Evolutionary conservation across 2,329 filamentous ascomycete species (phyloP).

Genomic region (Ascochyta pisi): DNA sequence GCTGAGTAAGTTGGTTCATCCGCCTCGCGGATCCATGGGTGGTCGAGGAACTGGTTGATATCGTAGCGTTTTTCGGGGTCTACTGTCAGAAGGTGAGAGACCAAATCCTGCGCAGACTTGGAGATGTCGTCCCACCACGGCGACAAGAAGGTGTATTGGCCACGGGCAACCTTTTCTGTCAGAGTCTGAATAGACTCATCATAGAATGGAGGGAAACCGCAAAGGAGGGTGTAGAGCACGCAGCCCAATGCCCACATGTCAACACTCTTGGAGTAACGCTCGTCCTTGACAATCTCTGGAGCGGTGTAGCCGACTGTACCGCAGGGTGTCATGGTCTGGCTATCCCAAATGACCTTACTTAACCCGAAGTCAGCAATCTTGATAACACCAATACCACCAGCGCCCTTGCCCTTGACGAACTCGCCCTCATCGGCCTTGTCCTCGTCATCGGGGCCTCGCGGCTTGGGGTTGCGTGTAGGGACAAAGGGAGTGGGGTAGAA

Average conservation of each 20-base stretch:
- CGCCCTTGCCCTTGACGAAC: constrained; percentile 79
- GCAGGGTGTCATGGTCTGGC: constrained; percentile 98
- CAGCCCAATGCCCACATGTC: constrained; percentile 99
- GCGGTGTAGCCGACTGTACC: constrained; percentile 98
- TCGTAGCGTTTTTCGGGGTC: constrained; percentile 95
- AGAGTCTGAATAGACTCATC: constrained; percentile 97
- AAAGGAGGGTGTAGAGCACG: constrained; percentile 94
- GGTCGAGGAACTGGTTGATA: constrained; percentile 89
- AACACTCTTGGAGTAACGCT: constrained; percentile 97
- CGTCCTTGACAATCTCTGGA: constrained; percentile 98
- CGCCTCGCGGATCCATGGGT: constrained; percentile 86
- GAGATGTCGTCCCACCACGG: constrained; percentile 99
- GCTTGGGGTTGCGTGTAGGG: constrained; percentile 80
- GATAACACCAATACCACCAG: constrained; percentile 90
- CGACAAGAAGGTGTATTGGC: constrained; percentile 96
- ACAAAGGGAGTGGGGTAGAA: constrained; percentile 87
- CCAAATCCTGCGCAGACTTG: constrained; percentile 89
- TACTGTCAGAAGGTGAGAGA: constrained; percentile 90
- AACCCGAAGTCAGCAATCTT: constrained; percentile 98
- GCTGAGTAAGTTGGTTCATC: constrained; percentile 72
- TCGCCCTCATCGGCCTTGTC: constrained; percentile 98
- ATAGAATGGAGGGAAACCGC: constrained; percentile 97
- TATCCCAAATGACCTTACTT: constrained; percentile 98
- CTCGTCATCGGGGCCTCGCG: constrained; percentile 85
- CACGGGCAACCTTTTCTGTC: constrained; percentile 95